phyloP scores from a whole-genome alignment of 805 yeast genomes.

The Spathaspora boniae region DNA sequence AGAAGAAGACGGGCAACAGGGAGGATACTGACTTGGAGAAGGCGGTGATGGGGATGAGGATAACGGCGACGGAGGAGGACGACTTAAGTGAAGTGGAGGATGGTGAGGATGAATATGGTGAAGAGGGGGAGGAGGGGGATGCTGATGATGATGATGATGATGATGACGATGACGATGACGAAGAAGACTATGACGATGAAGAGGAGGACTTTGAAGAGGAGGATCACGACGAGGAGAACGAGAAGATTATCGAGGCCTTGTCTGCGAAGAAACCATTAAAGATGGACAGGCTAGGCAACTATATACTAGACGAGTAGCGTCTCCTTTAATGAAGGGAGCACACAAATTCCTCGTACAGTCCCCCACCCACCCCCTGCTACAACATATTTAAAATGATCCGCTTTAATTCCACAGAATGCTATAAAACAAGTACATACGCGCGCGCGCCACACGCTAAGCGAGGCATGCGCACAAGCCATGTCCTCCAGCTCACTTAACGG shows the following conservation, averaged over 20 bases:
- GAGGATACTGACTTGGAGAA: conserved; percentile 66
- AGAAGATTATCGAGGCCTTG: conserved; percentile 67
- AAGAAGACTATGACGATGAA: conserved; percentile 37
- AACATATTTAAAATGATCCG: no score
- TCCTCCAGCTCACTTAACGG: conserved; percentile 55
- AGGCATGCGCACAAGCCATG: no score
- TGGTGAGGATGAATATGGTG: conserved; percentile 21
- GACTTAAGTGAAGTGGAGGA: conserved; percentile 19
- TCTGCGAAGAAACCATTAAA: conserved; percentile 58
- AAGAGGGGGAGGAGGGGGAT: conserved; percentile 26
- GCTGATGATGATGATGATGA: conserved; percentile 26
- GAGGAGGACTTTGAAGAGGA: conserved; percentile 31
- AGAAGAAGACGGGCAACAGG: conserved; percentile 25
- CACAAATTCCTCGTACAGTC: no score
- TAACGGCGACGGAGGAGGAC: conserved; percentile 24
- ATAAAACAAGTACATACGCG: background rate
- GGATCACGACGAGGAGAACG: conserved; percentile 35
- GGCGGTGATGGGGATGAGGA: conserved; percentile 70
- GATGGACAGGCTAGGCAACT: conserved; percentile 81
- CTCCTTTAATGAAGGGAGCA: no score
- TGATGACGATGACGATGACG: conserved; percentile 42
- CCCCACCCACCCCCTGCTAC: no score
- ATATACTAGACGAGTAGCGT: conserved; percentile 56
- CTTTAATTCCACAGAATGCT: no score
- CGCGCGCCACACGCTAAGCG: background rate